These are phyloP conservation scores for Aotearoamyces nothofagi DNA, from an alignment of 2,329 filamentous ascomycete genomes.

Conservation along the genomic window DNA sequence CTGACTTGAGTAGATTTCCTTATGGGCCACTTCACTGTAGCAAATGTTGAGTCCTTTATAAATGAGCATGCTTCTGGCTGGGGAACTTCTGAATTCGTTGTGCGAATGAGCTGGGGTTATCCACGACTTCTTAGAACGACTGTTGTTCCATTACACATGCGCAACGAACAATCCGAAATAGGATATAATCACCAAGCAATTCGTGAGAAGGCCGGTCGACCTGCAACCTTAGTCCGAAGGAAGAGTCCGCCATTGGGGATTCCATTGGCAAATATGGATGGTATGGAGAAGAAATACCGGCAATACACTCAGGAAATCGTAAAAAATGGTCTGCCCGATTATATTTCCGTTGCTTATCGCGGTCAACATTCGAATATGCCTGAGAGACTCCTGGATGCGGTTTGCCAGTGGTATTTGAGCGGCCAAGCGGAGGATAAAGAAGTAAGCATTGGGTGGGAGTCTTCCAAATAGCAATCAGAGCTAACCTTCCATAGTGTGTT, in stretches of 20 bases:
- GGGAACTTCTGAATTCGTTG: constrained; percentile 11
- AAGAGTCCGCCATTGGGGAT: constrained; percentile 16
- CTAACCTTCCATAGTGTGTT: constrained; percentile 11
- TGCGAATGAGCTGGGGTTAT: constrained; percentile 16
- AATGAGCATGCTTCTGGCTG: constrained; percentile 12
- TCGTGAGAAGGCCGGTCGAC: constrained; percentile 5
- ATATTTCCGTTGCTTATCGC: constrained; percentile 12
- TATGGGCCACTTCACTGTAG: constrained; percentile 13
- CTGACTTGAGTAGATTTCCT: constrained; percentile 13
- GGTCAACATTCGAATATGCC: constrained; percentile 12
- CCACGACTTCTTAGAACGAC: constrained; percentile 9
- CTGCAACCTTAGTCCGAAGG: constrained; percentile 9
- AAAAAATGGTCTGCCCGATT: constrained; percentile 10
- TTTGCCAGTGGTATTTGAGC: constrained; percentile 11
- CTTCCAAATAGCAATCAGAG: neutral
- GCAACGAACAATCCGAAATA: constrained; percentile 10
- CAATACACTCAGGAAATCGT: constrained; percentile 15
- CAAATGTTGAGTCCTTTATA: constrained; percentile 15
- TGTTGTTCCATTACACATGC: constrained; percentile 14
- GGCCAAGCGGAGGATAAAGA: constrained; percentile 11
- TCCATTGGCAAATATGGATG: constrained; percentile 13
- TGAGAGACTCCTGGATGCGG: constrained; percentile 10
- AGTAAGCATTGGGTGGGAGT: too few relatives aligned
- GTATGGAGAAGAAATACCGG: constrained; percentile 13
- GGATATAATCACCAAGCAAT: constrained; percentile 11